Percentiles rank a stretch among this genome's conserved stretches.
These are phyloP conservation scores for Picochlorum sp. DNA, from an alignment of 139 green algal species.

Conservation along the genomic window DNA sequence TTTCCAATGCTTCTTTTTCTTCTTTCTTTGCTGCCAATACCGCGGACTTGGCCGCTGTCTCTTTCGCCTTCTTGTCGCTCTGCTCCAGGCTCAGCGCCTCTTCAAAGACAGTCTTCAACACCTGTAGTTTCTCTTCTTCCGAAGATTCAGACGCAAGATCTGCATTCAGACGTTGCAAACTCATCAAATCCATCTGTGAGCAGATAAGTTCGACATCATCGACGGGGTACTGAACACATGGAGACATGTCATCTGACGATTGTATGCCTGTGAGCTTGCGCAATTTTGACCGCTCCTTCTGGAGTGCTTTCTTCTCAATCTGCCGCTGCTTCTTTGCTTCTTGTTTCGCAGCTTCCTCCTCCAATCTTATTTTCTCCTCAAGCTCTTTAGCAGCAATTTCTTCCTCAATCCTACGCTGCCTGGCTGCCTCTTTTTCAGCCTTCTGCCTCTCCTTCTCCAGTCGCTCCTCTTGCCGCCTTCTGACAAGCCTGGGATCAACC, in stretches of 20 bases:
- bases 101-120: conserved; percentile 7
- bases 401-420: conserved; percentile 43
- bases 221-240: conserved; percentile 25
- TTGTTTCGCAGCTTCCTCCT: conserved; percentile 36
- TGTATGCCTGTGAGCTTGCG: conserved; percentile 21
- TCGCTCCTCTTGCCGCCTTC: conserved; percentile 63
- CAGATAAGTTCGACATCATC: conserved; percentile 54
- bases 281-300: conserved; percentile 72
- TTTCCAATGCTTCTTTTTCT: conserved; percentile 17
- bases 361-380: conserved; percentile 22
- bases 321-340: conserved; percentile 61
- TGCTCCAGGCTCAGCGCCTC: conserved; percentile 17
- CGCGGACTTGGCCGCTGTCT: conserved; percentile 26
- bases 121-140: conserved; percentile 11
- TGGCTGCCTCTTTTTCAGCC: conserved; percentile 29
- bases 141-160: conserved; percentile 16
- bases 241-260: not conserved
- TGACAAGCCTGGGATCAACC: conserved; percentile 67
- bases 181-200: conserved; percentile 31
- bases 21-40: conserved; percentile 5
- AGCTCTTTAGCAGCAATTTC: conserved; percentile 14
- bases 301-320: conserved; percentile 70
- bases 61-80: conserved; percentile 18
- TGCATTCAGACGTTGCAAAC: conserved; percentile 33
- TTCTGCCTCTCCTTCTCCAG: conserved; percentile 39